phyloP scores from a whole-genome alignment of 2,329 filamentous ascomycete genomes.

The Corinectria fuckeliana region DNA sequence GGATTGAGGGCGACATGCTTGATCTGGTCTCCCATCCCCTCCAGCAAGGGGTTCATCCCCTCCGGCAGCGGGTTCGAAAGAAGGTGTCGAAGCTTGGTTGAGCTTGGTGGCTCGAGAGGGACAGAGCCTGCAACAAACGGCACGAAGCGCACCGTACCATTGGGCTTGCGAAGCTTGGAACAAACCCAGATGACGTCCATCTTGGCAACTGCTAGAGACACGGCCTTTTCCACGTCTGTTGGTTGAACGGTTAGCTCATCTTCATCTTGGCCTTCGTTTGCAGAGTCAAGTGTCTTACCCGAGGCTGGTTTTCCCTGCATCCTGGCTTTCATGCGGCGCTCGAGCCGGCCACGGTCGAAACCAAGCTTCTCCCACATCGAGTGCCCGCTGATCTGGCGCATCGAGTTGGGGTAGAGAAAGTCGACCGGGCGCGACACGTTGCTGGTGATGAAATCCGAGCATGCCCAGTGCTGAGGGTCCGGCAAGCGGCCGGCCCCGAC shows the following conservation, averaged over 20 bases:
- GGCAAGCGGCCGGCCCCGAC: constrained; percentile 17
- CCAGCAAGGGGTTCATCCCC: not conserved
- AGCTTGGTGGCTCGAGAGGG: constrained; percentile 26
- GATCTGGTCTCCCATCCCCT: constrained; percentile 2
- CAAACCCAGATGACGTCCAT: constrained; percentile 23
- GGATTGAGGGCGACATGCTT: constrained; percentile 12
- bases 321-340: constrained; percentile 16
- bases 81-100: constrained; percentile 31
- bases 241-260: not conserved
- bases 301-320: not conserved
- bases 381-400: constrained; percentile 32
- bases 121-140: not conserved
- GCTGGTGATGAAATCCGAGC: constrained; percentile 32
- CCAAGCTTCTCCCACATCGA: constrained; percentile 24
- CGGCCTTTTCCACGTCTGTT: not conserved
- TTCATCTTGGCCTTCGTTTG: too few species aligned
- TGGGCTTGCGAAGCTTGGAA: constrained; percentile 18
- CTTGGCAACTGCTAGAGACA: not conserved
- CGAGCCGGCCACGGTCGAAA: constrained; percentile 10
- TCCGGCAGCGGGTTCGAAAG: constrained; percentile 7
- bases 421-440: constrained; percentile 35
- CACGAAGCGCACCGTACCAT: constrained; percentile 29
- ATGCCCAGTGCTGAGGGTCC: constrained; percentile 32
- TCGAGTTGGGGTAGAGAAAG: constrained; percentile 32
- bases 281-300: constrained; percentile 12